Evolutionary conservation across 257 asterid genomes (phyloP).

Genomic region (Plantago ovata): DNA sequence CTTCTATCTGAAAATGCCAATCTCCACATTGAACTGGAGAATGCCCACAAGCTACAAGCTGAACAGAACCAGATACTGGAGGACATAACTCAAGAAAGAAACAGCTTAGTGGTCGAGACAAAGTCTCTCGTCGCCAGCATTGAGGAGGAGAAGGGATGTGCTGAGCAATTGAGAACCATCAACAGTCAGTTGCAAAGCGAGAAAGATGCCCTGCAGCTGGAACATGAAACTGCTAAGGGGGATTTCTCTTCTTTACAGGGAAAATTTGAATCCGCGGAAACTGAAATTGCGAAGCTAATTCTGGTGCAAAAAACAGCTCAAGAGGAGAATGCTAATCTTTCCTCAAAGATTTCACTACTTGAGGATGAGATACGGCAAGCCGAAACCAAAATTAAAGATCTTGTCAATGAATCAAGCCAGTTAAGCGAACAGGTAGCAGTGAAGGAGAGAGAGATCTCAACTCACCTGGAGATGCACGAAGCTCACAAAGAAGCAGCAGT

Average conservation of each 20-base stretch:
- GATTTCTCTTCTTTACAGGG: conserved; percentile 26
- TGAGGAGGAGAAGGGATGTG: conserved; percentile 35
- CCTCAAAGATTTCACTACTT: conserved; percentile 30
- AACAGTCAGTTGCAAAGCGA: conserved; percentile 32
- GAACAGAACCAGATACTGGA: conserved; percentile 44
- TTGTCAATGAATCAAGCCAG: conserved; percentile 32
- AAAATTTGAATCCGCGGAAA: conserved; percentile 37
- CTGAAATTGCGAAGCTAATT: conserved; percentile 34
- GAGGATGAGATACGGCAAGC: conserved; percentile 35
- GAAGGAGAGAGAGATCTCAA: conserved; percentile 34
- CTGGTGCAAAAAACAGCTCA: conserved; percentile 25
- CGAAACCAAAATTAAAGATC: conserved; percentile 36
- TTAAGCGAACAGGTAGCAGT: conserved; percentile 32
- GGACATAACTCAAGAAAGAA: conserved; percentile 29
- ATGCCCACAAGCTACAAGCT: conserved; percentile 32
- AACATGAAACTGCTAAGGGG: conserved; percentile 26
- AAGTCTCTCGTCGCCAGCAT: conserved; percentile 33
- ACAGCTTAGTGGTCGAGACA: conserved; percentile 28
- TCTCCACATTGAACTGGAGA: conserved; percentile 32
- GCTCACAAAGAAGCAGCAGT: conserved; percentile 60
- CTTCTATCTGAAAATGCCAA: conserved; percentile 33
- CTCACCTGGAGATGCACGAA: conserved; percentile 65
- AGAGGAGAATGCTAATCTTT: conserved; percentile 35
- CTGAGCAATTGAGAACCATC: conserved; percentile 35
- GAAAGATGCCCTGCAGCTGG: conserved; percentile 31